Evolutionary conservation across 2,329 filamentous ascomycete genomes (phyloP).

Genomic region (Fusarium armeniacum): DNA sequence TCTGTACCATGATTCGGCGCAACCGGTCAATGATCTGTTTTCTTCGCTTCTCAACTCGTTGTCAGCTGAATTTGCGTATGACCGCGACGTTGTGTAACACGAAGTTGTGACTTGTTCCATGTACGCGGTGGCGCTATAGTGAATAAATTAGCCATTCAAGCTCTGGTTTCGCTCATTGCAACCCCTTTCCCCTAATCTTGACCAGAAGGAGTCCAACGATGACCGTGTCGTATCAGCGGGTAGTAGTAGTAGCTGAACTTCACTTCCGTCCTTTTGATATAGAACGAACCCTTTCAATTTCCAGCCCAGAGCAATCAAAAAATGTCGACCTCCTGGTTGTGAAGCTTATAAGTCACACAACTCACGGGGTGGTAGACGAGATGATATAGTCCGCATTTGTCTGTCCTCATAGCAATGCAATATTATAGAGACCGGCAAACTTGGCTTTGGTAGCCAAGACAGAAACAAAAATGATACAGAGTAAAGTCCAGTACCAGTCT

Average conservation of each 20-base stretch:
- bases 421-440: not conserved
- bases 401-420: not conserved
- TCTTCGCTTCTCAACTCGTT: conserved; percentile 12
- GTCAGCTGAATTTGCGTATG: not conserved
- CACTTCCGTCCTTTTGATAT: not conserved
- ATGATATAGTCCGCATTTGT: not conserved
- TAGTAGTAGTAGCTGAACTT: not conserved
- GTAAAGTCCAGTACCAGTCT: no score
- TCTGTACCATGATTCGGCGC: conserved; percentile 47
- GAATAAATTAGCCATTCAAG: conserved; percentile 5
- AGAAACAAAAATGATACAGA: no score
- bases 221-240: no score
- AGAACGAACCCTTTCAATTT: conserved; percentile 4
- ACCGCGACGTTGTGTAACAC: conserved; percentile 23
- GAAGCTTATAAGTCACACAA: not conserved
- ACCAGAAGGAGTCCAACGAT: conserved; percentile 13
- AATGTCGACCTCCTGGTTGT: not conserved
- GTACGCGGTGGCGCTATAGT: conserved; percentile 16
- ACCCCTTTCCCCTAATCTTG: conserved; percentile 23
- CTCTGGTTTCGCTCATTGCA: not conserved
- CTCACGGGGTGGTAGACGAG: not conserved
- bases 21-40: conserved; percentile 41
- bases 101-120: conserved; percentile 33
- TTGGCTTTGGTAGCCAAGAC: no score
- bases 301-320: not conserved